Percentiles rank a stretch among this genome's conserved stretches.
phyloP scores from a whole-genome alignment of 495 filamentous ascomycete species.

The Xylaria sp. region DNA sequence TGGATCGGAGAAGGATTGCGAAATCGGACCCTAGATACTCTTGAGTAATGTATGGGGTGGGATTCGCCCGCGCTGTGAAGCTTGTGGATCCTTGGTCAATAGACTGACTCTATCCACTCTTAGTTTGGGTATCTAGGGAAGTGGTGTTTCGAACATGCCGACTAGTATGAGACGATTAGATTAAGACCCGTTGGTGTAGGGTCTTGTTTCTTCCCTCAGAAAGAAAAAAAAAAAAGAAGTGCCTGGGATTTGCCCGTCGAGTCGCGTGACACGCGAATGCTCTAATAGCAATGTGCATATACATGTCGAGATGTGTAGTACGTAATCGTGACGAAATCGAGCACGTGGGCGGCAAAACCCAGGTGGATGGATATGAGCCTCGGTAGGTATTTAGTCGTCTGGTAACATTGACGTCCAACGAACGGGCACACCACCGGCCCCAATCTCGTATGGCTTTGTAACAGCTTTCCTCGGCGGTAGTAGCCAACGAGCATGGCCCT shows the following conservation, averaged over 20 bases:
- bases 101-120: background rate
- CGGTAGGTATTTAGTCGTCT: constrained; percentile 14
- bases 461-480: constrained; percentile 80
- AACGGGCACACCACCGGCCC: constrained; percentile 57
- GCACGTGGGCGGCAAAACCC: background rate
- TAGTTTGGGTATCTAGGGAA: background rate
- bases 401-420: constrained; percentile 54
- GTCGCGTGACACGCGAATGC: background rate
- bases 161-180: background rate
- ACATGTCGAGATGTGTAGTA: background rate
- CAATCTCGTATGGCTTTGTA: constrained; percentile 59
- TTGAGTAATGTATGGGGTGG: constrained; percentile 13
- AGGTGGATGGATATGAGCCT: background rate
- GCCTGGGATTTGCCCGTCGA: background rate
- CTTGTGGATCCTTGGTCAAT: background rate
- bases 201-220: background rate
- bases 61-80: background rate
- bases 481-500: constrained; percentile 81
- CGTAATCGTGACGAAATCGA: constrained; percentile 14
- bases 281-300: background rate
- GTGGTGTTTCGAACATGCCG: background rate
- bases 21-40: constrained; percentile 4
- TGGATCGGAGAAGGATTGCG: constrained; percentile 6
- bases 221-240: background rate
- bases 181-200: background rate